Base-by-base conservation (phyloP, 192 early-diverging fungal genomes). In the Coemansia sp. region DNA sequence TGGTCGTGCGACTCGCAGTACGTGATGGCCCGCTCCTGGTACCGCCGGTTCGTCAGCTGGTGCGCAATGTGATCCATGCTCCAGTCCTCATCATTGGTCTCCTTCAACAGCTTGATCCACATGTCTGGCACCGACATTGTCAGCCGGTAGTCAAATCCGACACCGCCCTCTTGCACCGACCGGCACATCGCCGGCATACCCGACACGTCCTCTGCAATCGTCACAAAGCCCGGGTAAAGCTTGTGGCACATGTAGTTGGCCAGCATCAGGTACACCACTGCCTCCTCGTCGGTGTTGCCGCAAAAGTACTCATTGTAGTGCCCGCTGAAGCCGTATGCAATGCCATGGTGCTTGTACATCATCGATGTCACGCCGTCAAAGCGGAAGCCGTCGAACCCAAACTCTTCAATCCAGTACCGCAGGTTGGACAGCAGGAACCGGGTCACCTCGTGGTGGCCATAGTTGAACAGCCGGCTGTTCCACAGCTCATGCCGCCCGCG, bases 61-160 rank as follows among this genome's bases (percentile, higher is more conserved):
- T 91, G 88, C 8, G 85, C 82, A 80, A 99, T 91, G 60, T 91
- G 77, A 39, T 85, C 91, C 83, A 99, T 91, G 43, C 92, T 77
- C 95, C 95, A 98, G 63, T 95, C 90, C 71, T 95, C 94, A 63
- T 98, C 95, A 11, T 69, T 71, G 70, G 86, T 80, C 74, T 98
- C 95, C 74, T 98, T 98, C 50, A 98, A 79, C 63, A 95, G 59
- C 83, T 97, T 98, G 86, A 98, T 98, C 96, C 96, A 98, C 92
- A 95, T 98, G 79, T 98, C 96, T 1, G 96, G 96, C 31, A 97
- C 82, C 31, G 96, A 94, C 96, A 98, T 98, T 0, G 88, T 90
- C 23, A 98, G 84, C 28, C 96, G 90, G 76, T 97, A 98, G 78
- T 98, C 96, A 71, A 98, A 98, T 0, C 96, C 96, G 28, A 95